phyloP scores from a whole-genome alignment of 192 early-diverging fungal genomes.

The Umbelopsis vinacea region DNA sequence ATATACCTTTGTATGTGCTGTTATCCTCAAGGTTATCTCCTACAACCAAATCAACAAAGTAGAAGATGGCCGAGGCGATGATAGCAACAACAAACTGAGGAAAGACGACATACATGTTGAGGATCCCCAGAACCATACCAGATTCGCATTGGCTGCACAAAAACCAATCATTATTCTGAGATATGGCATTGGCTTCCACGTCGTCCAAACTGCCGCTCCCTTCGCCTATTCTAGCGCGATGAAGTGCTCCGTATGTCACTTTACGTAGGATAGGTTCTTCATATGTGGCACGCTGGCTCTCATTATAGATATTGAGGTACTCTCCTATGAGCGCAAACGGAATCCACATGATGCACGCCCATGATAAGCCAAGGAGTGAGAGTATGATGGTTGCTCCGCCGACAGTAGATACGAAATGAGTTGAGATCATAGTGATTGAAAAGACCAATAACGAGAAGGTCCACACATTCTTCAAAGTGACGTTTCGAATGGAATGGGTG shows the following conservation, averaged over 20 bases:
- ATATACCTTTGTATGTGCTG: constrained; percentile 39
- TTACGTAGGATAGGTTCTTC: background rate
- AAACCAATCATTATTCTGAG: background rate
- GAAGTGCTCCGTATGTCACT: background rate
- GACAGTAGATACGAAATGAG: background rate
- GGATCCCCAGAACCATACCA: constrained; percentile 84
- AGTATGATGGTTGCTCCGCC: background rate
- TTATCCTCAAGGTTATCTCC: constrained; percentile 40
- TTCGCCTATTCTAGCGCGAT: no score
- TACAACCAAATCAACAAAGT: constrained; percentile 20
- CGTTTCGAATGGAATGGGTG: background rate
- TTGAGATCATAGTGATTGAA: background rate
- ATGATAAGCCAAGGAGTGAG: background rate
- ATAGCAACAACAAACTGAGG: constrained; percentile 88
- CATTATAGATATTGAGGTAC: background rate
- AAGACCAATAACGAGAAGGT: background rate
- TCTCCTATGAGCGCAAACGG: constrained; percentile 2
- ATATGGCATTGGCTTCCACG: no score
- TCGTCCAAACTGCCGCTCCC: no score
- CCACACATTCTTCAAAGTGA: constrained; percentile 1
- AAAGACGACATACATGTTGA: constrained; percentile 91
- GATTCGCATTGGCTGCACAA: constrained; percentile 35
- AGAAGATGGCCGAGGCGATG: constrained; percentile 74
- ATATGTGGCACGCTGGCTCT: background rate
- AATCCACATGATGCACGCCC: constrained; percentile 1